Conservation (phyloP, 768 basidiomycete species). For the Paxillus involutus region DNA sequence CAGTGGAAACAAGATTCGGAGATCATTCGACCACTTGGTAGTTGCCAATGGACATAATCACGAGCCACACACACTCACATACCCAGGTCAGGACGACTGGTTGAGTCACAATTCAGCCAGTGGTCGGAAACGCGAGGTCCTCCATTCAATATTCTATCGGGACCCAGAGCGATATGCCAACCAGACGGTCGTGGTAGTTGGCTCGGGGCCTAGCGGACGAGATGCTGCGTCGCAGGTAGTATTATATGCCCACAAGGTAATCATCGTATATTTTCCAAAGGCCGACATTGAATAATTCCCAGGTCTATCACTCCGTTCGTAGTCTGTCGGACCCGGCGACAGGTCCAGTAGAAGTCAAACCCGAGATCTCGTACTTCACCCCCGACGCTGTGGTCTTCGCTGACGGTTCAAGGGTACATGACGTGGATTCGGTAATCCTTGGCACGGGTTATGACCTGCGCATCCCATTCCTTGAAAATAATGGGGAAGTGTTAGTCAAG, state of each 20-base stretch:
- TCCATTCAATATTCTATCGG: conserved; percentile 57
- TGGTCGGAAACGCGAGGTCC: conserved; percentile 35
- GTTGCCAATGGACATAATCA: conserved; percentile 59
- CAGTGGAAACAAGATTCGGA: conserved; percentile 18
- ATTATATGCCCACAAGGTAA: conserved; percentile 41
- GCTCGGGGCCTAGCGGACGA: conserved; percentile 45
- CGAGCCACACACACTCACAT: conserved; percentile 44
- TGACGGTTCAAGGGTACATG: conserved; percentile 40
- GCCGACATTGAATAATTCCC: not conserved
- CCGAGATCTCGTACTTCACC: conserved; percentile 51
- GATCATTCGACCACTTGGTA: conserved; percentile 52
- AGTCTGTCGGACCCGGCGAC: conserved; percentile 16
- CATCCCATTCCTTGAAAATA: conserved; percentile 47
- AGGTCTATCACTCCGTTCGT: conserved; percentile 39
- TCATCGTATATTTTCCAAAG: not conserved
- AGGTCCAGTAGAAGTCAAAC: conserved; percentile 32
- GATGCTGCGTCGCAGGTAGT: conserved; percentile 47
- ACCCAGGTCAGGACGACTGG: conserved; percentile 52
- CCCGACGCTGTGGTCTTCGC: conserved; percentile 42
- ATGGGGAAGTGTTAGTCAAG: conserved; percentile 19
- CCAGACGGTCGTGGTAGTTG: conserved; percentile 49
- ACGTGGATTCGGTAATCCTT: conserved; percentile 49
- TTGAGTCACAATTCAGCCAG: conserved; percentile 26
- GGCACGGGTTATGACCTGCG: conserved; percentile 56
- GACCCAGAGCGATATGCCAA: conserved; percentile 42